A percentile compares a stretch with the other conserved stretches of the same genome.
Conservation (phyloP, 202 grass and related monocot species). For the Elaeis oleifera region DNA sequence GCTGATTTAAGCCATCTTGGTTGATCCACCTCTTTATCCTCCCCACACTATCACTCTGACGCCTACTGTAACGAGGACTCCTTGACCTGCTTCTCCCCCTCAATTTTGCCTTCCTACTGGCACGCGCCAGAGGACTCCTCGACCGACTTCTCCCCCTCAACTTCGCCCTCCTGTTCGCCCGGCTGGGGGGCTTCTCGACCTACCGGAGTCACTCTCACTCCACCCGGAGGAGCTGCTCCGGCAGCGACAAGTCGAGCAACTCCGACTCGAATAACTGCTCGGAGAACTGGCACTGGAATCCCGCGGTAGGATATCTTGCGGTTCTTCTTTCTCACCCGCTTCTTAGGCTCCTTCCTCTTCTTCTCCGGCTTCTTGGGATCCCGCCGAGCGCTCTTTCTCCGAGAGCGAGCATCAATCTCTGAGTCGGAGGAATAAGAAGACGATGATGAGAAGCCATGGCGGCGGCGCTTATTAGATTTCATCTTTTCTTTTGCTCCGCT, state of each 20-base stretch:
- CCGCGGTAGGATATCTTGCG: not conserved
- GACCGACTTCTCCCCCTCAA: constrained; percentile 1
- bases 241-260: constrained; percentile 4
- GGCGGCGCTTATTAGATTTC: constrained; percentile 8
- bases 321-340: not conserved
- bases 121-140: not conserved
- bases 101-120: constrained; percentile 14
- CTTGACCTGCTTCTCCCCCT: constrained; percentile 6
- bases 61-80: not conserved
- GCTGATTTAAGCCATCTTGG: not conserved
- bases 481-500: not conserved
- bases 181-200: constrained; percentile 1
- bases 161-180: not conserved
- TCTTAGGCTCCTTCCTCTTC: not conserved
- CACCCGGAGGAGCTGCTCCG: not conserved
- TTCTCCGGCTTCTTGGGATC: not conserved
- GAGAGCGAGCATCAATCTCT: not conserved
- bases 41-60: not conserved
- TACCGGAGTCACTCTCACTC: not conserved
- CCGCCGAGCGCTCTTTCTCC: not conserved
- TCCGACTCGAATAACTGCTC: not conserved
- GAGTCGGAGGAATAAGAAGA: constrained; percentile 3
- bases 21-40: constrained; percentile 1
- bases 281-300: not conserved
- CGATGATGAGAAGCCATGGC: not conserved